These are phyloP conservation scores for Puccinia sorghi DNA, from an alignment of 1,284 basidiomycete species.

Conservation along the genomic window DNA sequence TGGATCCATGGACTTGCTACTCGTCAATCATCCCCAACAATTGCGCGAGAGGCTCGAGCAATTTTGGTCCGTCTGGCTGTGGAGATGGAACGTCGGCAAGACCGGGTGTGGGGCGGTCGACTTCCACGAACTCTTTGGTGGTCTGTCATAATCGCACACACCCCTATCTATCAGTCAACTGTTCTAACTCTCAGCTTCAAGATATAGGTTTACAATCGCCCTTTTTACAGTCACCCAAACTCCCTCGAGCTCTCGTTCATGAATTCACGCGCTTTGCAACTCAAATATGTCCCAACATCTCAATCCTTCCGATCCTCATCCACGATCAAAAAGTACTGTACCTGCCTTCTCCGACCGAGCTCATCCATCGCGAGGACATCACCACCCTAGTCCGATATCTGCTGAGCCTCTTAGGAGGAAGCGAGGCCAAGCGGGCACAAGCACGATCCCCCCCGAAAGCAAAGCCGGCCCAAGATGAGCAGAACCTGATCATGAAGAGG, in stretches of 20 bases:
- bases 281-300: constrained; percentile 15
- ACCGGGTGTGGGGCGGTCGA: constrained; percentile 44
- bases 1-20: constrained; percentile 13
- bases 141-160: constrained; percentile 1
- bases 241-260: constrained; percentile 3
- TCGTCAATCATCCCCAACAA: constrained; percentile 2
- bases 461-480: background rate
- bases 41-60: constrained; percentile 29
- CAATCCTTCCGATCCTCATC: constrained; percentile 37
- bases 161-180: background rate
- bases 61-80: constrained; percentile 47
- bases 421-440: constrained; percentile 30
- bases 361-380: constrained; percentile 32
- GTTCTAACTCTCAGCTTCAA: background rate
- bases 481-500: constrained; percentile 6
- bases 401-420: constrained; percentile 35
- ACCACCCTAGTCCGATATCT: constrained; percentile 39
- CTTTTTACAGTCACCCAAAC: constrained; percentile 24
- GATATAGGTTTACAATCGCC: constrained; percentile 9
- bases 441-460: background rate
- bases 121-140: constrained; percentile 45
- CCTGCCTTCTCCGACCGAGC: constrained; percentile 9
- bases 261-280: constrained; percentile 23
- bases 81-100: constrained; percentile 48
- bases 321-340: constrained; percentile 25